Base-by-base conservation (phyloP, 2,329 filamentous ascomycete genomes). In the Talaromyces sp. region DNA sequence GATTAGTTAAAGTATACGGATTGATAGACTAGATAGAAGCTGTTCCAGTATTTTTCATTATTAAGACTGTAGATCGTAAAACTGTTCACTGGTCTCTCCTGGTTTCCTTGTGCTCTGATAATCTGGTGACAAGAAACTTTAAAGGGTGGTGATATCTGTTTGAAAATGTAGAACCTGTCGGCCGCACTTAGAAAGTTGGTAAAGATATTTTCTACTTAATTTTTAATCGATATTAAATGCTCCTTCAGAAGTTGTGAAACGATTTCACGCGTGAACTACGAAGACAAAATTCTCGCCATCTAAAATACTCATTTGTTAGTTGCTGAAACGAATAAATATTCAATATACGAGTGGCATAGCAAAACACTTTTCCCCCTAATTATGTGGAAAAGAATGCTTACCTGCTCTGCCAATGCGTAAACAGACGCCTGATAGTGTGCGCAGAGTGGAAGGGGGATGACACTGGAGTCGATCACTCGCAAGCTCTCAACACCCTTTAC, bases 401-500 rank as follows among this genome's bases (percentile, higher is more conserved):
- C 51, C 51, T 54, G 51, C 32, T 54, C 51, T 24, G 51, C 51
- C 24, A 54, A 27, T 19, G 27, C 51, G 31, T 54, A 54, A 10
- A 54, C 51, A 54, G 51, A 21, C 7, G 51, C 51, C 51, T 54
- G 51, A 26, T 54, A 54, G 27, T 54, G 51, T 26, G 27, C 51
- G 21, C 51, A 54, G 12, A 54, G n/a, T 27, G 51, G 51, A 29
- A 54, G 26, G 32, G 51, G 51, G 14, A 54, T 54, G 19, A 65
- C 60, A 54, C 64, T 65, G 11, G 64, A 56, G 38, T 65, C 64
- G n/a, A 54, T 53, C 27, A 64, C 53, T 8, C 64, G 58, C 12
- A 65, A 55, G 19, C 55, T 55, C n/a, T 57, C 52, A 21, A 62
- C 55, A 4, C 60, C 57, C 26, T 61, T 62, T n/a, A 65, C 63